Evolutionary conservation across 176 grass and related monocot species (phyloP), one percentile per base, ranked within the genome.

Genomic region (Lolium perenne): DNA sequence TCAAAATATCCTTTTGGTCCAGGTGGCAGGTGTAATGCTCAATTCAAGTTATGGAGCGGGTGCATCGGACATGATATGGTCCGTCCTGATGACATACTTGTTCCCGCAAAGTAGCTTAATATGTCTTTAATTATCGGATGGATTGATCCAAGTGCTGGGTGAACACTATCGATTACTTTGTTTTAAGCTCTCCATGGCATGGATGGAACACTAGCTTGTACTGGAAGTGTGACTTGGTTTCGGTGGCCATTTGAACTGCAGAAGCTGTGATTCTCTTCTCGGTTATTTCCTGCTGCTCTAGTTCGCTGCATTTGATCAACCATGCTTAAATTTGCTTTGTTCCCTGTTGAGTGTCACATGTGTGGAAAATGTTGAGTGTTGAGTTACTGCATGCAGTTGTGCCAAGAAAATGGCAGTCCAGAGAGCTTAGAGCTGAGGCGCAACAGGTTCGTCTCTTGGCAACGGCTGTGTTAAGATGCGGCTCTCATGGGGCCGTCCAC

Each of bases 21-120:
- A 48, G 45, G 45, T 74, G 45, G n/a, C 71, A 50, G 73, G 14
- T 54, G 73, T 15, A 53, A 23, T 54, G 23, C 23, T 76, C 48
- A 54, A 54, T 76, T 74, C 73, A 54, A 76, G 48, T 54, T 18
- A 18, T 32, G 73, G 48, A 54, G 48, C 47, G 66, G 67, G 66
- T 68, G 64, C 59, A 62, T 60, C 2, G 59, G 22, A 14, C 16
- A 69, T 40, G 1, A 41, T 70, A 70, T 23, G 71, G 20, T 48
- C 29, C 29, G 29, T 29, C 29, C 29, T 29, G 29, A 29, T 29
- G 29, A 29, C 29, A 29, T 74, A 43, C 43, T 49, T 74, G 45
- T 74, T 74, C 2, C n/a, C 12, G 21, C 45, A 13, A 50, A 74
- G 21, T 50, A 26, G 45, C 71, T 50, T 74, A 74, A 22, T 29